A percentile compares a stretch with the other conserved stretches of the same genome.
phyloP scores from a whole-genome alignment of 345 rosid genomes.

The Theobroma cacao region DNA sequence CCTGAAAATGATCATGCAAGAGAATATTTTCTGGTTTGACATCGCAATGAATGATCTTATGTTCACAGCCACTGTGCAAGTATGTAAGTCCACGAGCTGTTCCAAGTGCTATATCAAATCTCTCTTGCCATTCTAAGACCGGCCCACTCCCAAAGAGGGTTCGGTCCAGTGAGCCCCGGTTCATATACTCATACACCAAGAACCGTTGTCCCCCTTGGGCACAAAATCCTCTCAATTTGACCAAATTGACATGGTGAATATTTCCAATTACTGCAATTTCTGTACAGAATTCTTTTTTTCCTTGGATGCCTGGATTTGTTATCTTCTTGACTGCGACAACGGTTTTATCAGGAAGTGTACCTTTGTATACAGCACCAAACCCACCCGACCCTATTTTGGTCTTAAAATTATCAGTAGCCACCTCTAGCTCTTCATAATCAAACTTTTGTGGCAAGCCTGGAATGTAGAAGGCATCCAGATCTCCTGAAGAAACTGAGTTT shows the following conservation, averaged over 20 bases:
- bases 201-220: slow-evolving; percentile 58
- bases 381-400: slow-evolving; percentile 73
- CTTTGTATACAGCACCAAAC: slow-evolving; percentile 69
- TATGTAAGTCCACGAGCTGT: slow-evolving; percentile 79
- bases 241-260: slow-evolving; percentile 72
- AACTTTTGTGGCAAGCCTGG: slow-evolving; percentile 73
- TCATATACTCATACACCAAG: slow-evolving; percentile 77
- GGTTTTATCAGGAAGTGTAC: slow-evolving; percentile 46
- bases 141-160: slow-evolving; percentile 51
- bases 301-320: slow-evolving; percentile 54
- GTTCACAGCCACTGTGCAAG: slow-evolving; percentile 69
- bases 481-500: slow-evolving; percentile 49
- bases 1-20: slow-evolving; percentile 59
- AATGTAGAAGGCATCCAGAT: slow-evolving; percentile 64
- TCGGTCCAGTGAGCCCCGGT: slow-evolving; percentile 62
- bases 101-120: slow-evolving; percentile 66
- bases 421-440: slow-evolving; percentile 54
- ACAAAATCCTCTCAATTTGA: slow-evolving; percentile 77
- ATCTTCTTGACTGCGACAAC: slow-evolving; percentile 71
- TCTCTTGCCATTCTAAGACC: slow-evolving; percentile 72
- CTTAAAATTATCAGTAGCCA: slow-evolving; percentile 63
- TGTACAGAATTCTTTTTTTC: slow-evolving; percentile 73
- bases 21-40: slow-evolving; percentile 79
- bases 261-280: slow-evolving; percentile 75
- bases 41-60: slow-evolving; percentile 70